These are phyloP conservation scores for Lyophyllum semitale DNA, from an alignment of 768 basidiomycete genomes.

Conservation along the genomic window DNA sequence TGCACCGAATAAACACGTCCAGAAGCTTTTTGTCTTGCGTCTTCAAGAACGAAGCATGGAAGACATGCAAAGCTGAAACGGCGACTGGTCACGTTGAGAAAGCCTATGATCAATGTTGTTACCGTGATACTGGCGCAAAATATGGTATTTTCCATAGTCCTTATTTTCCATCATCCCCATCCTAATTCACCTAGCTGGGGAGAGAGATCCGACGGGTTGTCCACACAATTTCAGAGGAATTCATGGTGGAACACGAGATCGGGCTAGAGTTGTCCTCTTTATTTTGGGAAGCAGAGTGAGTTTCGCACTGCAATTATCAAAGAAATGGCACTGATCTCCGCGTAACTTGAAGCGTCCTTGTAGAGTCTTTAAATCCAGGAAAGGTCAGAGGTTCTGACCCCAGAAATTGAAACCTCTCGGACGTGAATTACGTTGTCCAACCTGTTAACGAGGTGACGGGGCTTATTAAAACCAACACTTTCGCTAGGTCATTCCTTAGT, in stretches of 20 bases:
- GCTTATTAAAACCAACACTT: no score
- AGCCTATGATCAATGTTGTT: slow-evolving; percentile 40
- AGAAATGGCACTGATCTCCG: background rate
- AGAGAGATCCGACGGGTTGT: slow-evolving; percentile 38
- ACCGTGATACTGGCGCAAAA: slow-evolving; percentile 30
- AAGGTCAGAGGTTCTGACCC: slow-evolving; percentile 1
- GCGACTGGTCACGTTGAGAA: slow-evolving; percentile 9
- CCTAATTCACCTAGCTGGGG: slow-evolving; percentile 10
- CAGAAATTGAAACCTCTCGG: slow-evolving; percentile 16
- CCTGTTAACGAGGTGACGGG: slow-evolving; percentile 25
- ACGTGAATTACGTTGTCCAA: slow-evolving; percentile 32
- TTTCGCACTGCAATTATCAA: background rate
- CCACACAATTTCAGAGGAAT: slow-evolving; percentile 25
- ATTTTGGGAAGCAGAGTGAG: slow-evolving; percentile 43
- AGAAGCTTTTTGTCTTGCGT: slow-evolving; percentile 4
- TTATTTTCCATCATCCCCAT: slow-evolving; percentile 35
- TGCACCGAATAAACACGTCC: slow-evolving; percentile 4
- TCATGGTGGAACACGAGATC: slow-evolving; percentile 27
- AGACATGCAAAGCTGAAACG: background rate
- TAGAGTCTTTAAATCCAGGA: background rate
- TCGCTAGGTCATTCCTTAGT: no score
- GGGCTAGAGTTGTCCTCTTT: slow-evolving; percentile 33
- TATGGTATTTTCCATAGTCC: slow-evolving; percentile 35
- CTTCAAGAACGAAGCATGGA: slow-evolving; percentile 1
- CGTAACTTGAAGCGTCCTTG: background rate